Percentiles rank a stretch among this genome's conserved stretches.
Conservation (phyloP, 345 rosid genomes). For the Litchi chinensis region DNA sequence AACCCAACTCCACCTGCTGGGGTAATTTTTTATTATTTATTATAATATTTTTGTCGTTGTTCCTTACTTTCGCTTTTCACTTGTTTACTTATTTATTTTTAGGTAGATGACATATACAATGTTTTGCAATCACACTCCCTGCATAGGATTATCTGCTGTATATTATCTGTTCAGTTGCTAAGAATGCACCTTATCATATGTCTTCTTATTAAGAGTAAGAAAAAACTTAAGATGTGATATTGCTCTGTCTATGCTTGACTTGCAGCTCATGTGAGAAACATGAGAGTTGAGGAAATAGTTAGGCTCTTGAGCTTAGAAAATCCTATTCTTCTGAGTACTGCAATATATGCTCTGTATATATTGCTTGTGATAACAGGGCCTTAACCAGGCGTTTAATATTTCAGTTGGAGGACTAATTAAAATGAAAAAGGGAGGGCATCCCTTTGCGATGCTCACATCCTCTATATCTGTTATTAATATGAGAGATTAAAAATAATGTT, state of each 20-base stretch:
- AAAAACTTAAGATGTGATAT: not conserved
- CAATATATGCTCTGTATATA: not conserved
- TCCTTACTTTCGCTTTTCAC: not conserved
- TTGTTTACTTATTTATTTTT: not conserved
- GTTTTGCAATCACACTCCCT: not conserved
- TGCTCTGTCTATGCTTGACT: not conserved
- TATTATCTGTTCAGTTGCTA: not conserved
- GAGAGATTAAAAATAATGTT: not conserved
- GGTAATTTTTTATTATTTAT: conserved; percentile 46
- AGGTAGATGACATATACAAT: not conserved
- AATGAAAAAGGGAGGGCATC: not conserved
- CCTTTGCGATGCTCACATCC: not conserved
- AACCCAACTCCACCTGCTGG: conserved; percentile 95
- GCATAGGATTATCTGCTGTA: not conserved
- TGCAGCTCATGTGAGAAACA: not conserved
- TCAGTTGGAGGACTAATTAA: not conserved
- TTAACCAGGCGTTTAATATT: not conserved
- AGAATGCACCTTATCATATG: not conserved
- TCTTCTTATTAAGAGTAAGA: not conserved
- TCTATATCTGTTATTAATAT: not conserved
- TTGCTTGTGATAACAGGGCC: not conserved
- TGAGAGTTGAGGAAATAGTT: not conserved
- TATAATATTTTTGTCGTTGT: not conserved
- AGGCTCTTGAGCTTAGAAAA: not conserved
- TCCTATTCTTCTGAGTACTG: not conserved